A percentile compares a stretch with the other conserved stretches of the same genome.
These are phyloP conservation scores for Neobulgaria alba DNA, from an alignment of 2,329 filamentous ascomycete genomes.

Conservation along the genomic window DNA sequence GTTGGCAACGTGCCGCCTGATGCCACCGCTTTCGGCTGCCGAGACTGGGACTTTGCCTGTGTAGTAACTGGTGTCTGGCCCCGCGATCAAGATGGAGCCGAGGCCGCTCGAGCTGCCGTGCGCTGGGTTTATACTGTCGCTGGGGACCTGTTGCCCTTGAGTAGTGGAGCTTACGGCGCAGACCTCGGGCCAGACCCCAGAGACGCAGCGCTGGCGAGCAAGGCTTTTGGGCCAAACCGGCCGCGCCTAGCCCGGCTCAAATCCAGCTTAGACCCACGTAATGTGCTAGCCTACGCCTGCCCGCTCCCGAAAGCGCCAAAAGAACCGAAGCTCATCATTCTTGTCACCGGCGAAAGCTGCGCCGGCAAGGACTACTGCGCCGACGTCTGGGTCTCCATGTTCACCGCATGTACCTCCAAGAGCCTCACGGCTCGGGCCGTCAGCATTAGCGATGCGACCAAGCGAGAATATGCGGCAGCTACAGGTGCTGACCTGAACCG, in stretches of 20 bases:
- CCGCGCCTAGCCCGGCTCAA: slow-evolving; percentile 44
- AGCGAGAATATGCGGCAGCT: slow-evolving; percentile 44
- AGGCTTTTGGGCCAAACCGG: slow-evolving; percentile 49
- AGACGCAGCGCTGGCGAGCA: slow-evolving; percentile 41
- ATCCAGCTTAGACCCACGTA: slow-evolving; percentile 36
- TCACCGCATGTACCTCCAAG: slow-evolving; percentile 26
- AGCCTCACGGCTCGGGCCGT: slow-evolving; percentile 30
- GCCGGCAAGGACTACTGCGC: slow-evolving; percentile 56
- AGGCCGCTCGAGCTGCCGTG: slow-evolving; percentile 31
- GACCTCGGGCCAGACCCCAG: slow-evolving; percentile 55
- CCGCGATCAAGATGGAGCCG: slow-evolving; percentile 41
- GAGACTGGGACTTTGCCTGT: slow-evolving; percentile 56
- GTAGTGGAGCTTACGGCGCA: slow-evolving; percentile 46
- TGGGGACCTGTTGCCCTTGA: slow-evolving; percentile 38
- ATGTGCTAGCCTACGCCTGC: slow-evolving; percentile 46
- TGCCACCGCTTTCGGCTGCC: slow-evolving; percentile 51
- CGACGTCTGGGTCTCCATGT: slow-evolving; percentile 38
- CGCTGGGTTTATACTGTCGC: slow-evolving; percentile 50
- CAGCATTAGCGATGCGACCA: slow-evolving; percentile 59
- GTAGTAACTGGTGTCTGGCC: slow-evolving; percentile 55
- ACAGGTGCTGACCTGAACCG: slow-evolving; percentile 39
- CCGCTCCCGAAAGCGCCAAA: slow-evolving; percentile 36
- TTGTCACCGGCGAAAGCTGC: slow-evolving; percentile 41
- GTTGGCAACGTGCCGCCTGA: slow-evolving; percentile 35
- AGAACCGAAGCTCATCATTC: slow-evolving; percentile 40